Evolutionary conservation across 2,329 filamentous ascomycete genomes (phyloP).

Genomic region (Mollisia scopiformis): DNA sequence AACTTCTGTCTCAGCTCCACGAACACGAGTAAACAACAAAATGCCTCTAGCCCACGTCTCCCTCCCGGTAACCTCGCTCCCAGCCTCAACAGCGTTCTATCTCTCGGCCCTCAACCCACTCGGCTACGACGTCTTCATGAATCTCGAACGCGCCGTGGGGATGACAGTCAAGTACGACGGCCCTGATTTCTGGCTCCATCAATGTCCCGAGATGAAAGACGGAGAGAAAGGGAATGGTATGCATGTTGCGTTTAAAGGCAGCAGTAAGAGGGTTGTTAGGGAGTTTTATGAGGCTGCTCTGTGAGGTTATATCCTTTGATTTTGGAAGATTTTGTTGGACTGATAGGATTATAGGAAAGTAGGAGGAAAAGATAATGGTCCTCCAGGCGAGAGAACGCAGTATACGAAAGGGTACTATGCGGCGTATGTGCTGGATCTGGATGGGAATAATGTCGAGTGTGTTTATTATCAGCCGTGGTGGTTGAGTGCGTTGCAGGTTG

Average conservation of each 20-base stretch:
- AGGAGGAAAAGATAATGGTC: conserved; percentile 18
- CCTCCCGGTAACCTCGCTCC: conserved; percentile 16
- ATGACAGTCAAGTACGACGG: conserved; percentile 7
- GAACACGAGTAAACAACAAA: not conserved
- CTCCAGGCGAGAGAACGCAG: conserved; percentile 15
- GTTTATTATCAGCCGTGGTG: conserved; percentile 22
- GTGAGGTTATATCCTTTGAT: conserved; percentile 6
- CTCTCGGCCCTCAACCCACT: conserved; percentile 16
- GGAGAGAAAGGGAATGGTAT: not conserved
- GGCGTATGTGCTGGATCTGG: conserved; percentile 18
- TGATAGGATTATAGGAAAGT: conserved; percentile 27
- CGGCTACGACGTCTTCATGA: conserved; percentile 12
- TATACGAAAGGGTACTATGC: conserved; percentile 20
- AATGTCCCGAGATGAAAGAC: not conserved
- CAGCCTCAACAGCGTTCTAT: conserved; percentile 16
- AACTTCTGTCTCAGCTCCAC: not conserved
- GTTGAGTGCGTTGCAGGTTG: conserved; percentile 19
- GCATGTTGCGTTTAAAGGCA: conserved; percentile 17
- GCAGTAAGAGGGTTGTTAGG: conserved; percentile 9
- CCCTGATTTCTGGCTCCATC: conserved; percentile 25
- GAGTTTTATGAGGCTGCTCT: conserved; percentile 17
- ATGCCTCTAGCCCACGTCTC: conserved; percentile 23
- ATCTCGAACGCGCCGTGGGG: conserved; percentile 3
- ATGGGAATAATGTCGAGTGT: conserved; percentile 25
- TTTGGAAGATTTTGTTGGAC: not conserved